phyloP scores from a whole-genome alignment of 331 rosid genomes.

The Quercus tomentella region DNA sequence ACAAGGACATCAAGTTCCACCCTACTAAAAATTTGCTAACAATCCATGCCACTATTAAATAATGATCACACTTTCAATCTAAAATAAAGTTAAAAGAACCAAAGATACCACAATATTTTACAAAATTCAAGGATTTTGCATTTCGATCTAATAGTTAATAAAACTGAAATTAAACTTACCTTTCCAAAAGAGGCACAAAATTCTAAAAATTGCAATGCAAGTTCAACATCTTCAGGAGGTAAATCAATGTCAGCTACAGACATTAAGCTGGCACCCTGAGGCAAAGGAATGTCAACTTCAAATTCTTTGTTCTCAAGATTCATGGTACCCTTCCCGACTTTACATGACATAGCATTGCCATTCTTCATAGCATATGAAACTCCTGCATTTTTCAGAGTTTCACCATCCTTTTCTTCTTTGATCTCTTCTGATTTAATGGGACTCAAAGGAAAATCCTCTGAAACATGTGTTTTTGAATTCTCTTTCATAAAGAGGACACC shows the following conservation, averaged over 20 bases:
- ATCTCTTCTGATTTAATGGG: background rate
- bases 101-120: background rate
- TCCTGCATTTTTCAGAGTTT: background rate
- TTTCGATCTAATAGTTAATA: background rate
- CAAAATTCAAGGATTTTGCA: background rate
- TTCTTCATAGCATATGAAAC: slow-evolving; percentile 9
- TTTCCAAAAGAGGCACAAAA: slow-evolving; percentile 74
- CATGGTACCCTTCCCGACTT: slow-evolving; percentile 9
- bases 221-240: slow-evolving; percentile 54
- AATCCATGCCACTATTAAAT: too few relatives aligned
- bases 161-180: slow-evolving; percentile 35
- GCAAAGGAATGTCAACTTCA: slow-evolving; percentile 34
- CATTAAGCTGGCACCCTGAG: slow-evolving; percentile 44
- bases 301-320: slow-evolving; percentile 9
- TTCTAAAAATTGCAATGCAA: slow-evolving; percentile 72
- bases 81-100: background rate
- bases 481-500: slow-evolving; percentile 10
- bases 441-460: slow-evolving; percentile 11
- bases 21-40: too few relatives aligned
- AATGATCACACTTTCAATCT: background rate
- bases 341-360: slow-evolving; percentile 9
- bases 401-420: slow-evolving; percentile 7
- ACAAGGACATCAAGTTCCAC: too few relatives aligned
- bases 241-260: slow-evolving; percentile 48
- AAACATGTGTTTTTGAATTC: slow-evolving; percentile 11